Base-by-base conservation (phyloP, 495 filamentous ascomycete species). In the Cercophora samala region DNA sequence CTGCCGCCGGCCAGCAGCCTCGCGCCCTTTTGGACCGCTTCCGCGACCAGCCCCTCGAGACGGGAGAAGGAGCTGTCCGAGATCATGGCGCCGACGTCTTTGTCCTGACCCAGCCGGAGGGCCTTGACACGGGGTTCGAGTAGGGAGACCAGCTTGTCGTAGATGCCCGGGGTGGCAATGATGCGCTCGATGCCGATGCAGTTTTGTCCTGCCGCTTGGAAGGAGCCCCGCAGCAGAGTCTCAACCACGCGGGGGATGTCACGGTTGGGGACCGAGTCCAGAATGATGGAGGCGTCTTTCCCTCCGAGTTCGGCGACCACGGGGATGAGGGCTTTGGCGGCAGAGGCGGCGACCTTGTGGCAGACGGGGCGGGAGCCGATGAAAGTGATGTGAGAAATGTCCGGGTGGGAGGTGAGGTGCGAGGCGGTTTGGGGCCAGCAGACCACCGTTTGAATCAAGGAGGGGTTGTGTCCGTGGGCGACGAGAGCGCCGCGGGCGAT, bases 171-270 rank as follows among this genome's bases (percentile, higher is more conserved):
- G 13, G 89, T 83, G 58, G 90, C 91, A 72, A 99, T 87, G 75
- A 98, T 89, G 53, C 95, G 90, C 79, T 99, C 95, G 65, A 97
- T 91, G 66, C 96, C 95, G 76, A 98, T 92, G 78, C 95, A 99
- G 79, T 99, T 99, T 74, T 99, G 95, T 1, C 95, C 95, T n/a
- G 93, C 88, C 64, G 93, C 92, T 77, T 97, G 94, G 82, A 98
- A 99, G 37, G 90, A 90, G 54, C 93, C 95, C 62, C 96, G 88
- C 81, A 98, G 86, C 68, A 98, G 85, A 66, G 93, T 89, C 29
- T 92, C 90, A 26, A 87, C 86, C 60, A 97, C 87, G 51, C 87
- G 82, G 0, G 85, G 73, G 17, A 97, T 77, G 70, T 93, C 88
- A 60, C 71, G 24, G 65, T 80, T 80, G 25, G 79, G 82, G 19